Evolutionary conservation across 352 stramenopile species (phyloP).

Genomic region (Phytophthora multivora): DNA sequence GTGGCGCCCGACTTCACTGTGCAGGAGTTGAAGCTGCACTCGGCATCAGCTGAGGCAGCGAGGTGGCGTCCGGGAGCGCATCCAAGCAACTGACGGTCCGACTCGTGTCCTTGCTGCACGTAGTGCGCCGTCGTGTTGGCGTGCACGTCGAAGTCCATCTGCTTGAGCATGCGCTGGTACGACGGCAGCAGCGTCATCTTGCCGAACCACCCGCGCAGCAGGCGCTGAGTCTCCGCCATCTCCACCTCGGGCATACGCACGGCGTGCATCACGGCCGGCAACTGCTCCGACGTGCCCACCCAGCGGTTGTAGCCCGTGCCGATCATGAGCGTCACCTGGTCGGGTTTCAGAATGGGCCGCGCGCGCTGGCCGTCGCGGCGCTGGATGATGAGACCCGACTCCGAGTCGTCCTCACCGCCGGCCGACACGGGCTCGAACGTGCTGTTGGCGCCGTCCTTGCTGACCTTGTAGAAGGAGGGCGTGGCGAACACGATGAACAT

Average conservation of each 20-base stretch:
- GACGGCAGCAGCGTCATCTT: conserved; percentile 68
- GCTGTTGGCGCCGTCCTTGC: conserved; percentile 27
- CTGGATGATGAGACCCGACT: conserved; percentile 63
- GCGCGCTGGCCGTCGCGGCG: conserved; percentile 44
- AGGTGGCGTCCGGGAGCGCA: conserved; percentile 47
- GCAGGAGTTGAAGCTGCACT: conserved; percentile 42
- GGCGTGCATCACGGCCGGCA: conserved; percentile 62
- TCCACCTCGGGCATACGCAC: conserved; percentile 56
- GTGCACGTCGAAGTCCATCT: conserved; percentile 55
- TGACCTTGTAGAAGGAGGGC: conserved; percentile 57
- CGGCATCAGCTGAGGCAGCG: conserved; percentile 33
- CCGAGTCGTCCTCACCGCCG: conserved; percentile 30
- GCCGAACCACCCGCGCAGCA: conserved; percentile 60
- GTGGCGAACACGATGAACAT: conserved; percentile 65
- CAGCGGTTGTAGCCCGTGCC: conserved; percentile 62
- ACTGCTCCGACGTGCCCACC: conserved; percentile 45
- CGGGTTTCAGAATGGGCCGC: conserved; percentile 51
- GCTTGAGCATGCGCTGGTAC: conserved; percentile 56
- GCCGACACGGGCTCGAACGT: conserved; percentile 34
- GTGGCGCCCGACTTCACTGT: conserved; percentile 28
- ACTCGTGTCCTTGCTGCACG: conserved; percentile 29
- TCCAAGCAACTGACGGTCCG: conserved; percentile 40
- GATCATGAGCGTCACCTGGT: conserved; percentile 66
- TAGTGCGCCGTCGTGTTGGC: conserved; percentile 41
- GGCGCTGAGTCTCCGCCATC: conserved; percentile 33